Evolutionary conservation across 2,329 filamentous ascomycete species (phyloP), one percentile per base, ranked within the genome.

Genomic region (Xylariales sp.): DNA sequence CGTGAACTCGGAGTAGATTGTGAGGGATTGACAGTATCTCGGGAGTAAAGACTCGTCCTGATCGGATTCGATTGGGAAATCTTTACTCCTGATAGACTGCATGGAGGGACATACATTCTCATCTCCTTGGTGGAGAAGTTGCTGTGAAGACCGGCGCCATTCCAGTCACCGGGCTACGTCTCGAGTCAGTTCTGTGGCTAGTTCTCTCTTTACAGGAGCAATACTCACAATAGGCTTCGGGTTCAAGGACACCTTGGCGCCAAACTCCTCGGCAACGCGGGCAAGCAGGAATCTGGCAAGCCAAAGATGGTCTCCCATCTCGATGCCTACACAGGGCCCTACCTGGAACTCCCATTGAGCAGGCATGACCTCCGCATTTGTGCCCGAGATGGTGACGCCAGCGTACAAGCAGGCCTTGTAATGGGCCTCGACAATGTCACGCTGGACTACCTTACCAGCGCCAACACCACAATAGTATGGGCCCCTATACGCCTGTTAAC

Each of bases 391-490:
- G 66, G 90, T 83, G 70, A 98, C 78, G 46, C 86, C 84, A 46
- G 91, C 81, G 66, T 88, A 95, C 68, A 97, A 64, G 76, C 79
- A 95, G 52, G 84, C 84, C 71, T 86, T 86, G 82, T 87, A 88
- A 72, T 93, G 87, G 52, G 86, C 83, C 76, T 95, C 89, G 53
- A 96, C 89, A 48, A 96, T 90, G 63, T 96, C 90, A 73, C 91
- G 85, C 82, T 89, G 90, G 69, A 91, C 93, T 60, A 97, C 93
- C 78, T 93, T 94, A 73, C 90, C 89, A 54, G 88, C 86, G 56
- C 93, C 93, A 48, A 96, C 91, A 86, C 91, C 93, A 68, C 91
- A 96, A 84, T 95, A 95, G 79, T 95, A 95, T 48, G 88, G 88
- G 51, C 89, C 89, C 71, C n/a, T n/a, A n/a, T n/a, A n/a, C n/a